Base-by-base conservation (phyloP, 768 basidiomycete species). In the Daedaleopsis nitida region DNA sequence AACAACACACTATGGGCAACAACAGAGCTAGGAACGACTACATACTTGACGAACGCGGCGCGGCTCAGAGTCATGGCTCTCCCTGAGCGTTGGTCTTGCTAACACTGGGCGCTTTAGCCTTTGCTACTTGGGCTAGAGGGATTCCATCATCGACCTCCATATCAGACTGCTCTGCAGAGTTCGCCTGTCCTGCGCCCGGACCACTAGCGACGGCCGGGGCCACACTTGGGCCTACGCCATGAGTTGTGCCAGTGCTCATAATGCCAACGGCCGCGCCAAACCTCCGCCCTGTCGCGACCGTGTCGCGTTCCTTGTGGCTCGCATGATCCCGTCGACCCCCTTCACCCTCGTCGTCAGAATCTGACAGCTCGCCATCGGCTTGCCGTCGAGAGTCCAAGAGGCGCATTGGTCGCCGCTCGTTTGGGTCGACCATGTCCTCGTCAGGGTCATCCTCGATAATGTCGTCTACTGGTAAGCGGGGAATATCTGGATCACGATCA, bases 271-370 rank as follows among this genome's bases (percentile, higher is more conserved):
- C 83, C 64, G 87, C 82, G 34, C 86, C 86, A 62, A 88, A 89
- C 51, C 71, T 85, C 43, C 76, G 75, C 62, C 75, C 71, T 0
- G 66, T 66, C 11, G 70, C 34, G 51, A 69, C 72, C 42, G 70
- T 73, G 52, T 83, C 84, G 23, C 77, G 77, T 37, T 86, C 81
- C 27, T 80, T 79, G 72, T 89, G 85, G 39, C 77, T 77, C 10
- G 82, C 76, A 59, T 87, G 86, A 66, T 94, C 82, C 59, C 88
- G 80, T 57, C 95, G 83, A 1, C 88, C 92, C 48, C 92, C 95
- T 67, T 91, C 90, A 17, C 94, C 96, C 75, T 99, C 97, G 71
- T 99, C 97, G 65, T 99, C 97, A 1, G 97, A 98, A 73, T 99
- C 97, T 8, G 94, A 97, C 13, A 97, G 81, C 69, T 96, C 93